phyloP scores from a whole-genome alignment of 129 eudicot species.

The Chrysanthemum makinoi region DNA sequence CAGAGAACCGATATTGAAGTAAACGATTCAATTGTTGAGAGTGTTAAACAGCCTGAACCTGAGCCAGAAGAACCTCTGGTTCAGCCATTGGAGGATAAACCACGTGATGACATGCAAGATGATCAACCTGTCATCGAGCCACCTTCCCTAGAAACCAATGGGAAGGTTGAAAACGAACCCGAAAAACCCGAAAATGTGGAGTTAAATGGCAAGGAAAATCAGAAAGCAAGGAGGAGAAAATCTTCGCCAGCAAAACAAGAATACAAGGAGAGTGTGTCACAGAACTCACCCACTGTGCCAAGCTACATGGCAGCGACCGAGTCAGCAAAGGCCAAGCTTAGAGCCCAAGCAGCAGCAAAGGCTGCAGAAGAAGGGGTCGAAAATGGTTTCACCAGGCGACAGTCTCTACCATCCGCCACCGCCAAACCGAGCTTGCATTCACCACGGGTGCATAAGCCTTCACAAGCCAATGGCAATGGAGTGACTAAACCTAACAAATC shows the following conservation, averaged over 20 bases:
- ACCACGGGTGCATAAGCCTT: slow-evolving; percentile 72
- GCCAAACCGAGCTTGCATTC: slow-evolving; percentile 59
- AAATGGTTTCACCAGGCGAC: slow-evolving; percentile 63
- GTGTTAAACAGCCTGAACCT: slow-evolving; percentile 27
- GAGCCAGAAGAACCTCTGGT: slow-evolving; percentile 35
- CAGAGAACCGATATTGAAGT: slow-evolving; percentile 14
- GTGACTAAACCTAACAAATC: slow-evolving; percentile 57
- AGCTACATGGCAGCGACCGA: slow-evolving; percentile 95
- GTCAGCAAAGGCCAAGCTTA: slow-evolving; percentile 93
- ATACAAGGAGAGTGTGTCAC: slow-evolving; percentile 50
- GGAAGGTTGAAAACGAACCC: slow-evolving; percentile 31
- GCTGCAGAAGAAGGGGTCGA: slow-evolving; percentile 64
- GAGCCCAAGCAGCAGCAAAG: slow-evolving; percentile 68
- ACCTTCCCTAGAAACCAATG: slow-evolving; percentile 30
- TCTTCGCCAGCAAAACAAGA: slow-evolving; percentile 75
- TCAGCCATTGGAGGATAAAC: slow-evolving; percentile 38
- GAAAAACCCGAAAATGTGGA: slow-evolving; percentile 38
- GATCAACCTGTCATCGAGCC: slow-evolving; percentile 37
- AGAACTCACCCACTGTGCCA: slow-evolving; percentile 76
- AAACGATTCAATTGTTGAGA: slow-evolving; percentile 31
- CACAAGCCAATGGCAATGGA: slow-evolving; percentile 68
- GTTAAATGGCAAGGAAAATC: slow-evolving; percentile 50
- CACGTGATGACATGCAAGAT: slow-evolving; percentile 35
- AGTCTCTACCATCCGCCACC: slow-evolving; percentile 73
- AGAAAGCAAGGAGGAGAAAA: slow-evolving; percentile 63